Percentiles rank a stretch among this genome's conserved stretches.
phyloP scores from a whole-genome alignment of 306 rosid species.

The Morella rubra region DNA sequence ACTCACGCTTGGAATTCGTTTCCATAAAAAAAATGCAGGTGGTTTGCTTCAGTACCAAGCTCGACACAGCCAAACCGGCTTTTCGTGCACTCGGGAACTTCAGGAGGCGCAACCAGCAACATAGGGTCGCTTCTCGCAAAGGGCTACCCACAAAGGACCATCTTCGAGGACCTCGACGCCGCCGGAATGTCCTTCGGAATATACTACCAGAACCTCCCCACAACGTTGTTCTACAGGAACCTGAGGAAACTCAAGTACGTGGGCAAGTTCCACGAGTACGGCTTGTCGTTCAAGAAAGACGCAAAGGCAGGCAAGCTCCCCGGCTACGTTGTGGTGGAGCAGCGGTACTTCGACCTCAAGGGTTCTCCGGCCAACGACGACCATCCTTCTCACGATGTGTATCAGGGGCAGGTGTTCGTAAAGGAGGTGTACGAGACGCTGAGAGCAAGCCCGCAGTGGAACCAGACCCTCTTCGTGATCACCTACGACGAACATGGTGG shows the following conservation, averaged over 20 bases:
- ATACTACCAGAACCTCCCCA: conserved; percentile 73
- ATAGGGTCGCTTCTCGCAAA: conserved; percentile 42
- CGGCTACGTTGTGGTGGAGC: conserved; percentile 71
- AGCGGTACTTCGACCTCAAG: conserved; percentile 62
- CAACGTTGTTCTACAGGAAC: conserved; percentile 67
- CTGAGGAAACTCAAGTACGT: conserved; percentile 62
- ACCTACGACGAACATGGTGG: conserved; percentile 97
- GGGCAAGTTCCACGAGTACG: conserved; percentile 50
- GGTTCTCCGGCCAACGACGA: conserved; percentile 70
- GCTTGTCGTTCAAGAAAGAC: conserved; percentile 45
- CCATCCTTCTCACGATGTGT: conserved; percentile 90
- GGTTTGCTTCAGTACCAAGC: conserved; percentile 84
- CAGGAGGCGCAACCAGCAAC: conserved; percentile 78
- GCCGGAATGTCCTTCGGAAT: conserved; percentile 71
- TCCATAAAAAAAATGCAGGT: conserved; percentile 34
- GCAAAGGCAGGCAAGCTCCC: conserved; percentile 65
- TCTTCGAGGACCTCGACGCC: conserved; percentile 56
- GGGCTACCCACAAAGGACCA: conserved; percentile 79
- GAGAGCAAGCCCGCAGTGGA: conserved; percentile 91
- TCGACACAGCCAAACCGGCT: conserved; percentile 91
- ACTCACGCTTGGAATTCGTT: neutral
- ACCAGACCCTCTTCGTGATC: conserved; percentile 58
- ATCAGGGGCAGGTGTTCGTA: conserved; percentile 73
- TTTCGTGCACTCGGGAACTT: conserved; percentile 79
- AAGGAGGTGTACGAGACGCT: conserved; percentile 88